These are phyloP conservation scores for Leccinellum luteum DNA, from an alignment of 768 basidiomycete species.

Conservation along the genomic window DNA sequence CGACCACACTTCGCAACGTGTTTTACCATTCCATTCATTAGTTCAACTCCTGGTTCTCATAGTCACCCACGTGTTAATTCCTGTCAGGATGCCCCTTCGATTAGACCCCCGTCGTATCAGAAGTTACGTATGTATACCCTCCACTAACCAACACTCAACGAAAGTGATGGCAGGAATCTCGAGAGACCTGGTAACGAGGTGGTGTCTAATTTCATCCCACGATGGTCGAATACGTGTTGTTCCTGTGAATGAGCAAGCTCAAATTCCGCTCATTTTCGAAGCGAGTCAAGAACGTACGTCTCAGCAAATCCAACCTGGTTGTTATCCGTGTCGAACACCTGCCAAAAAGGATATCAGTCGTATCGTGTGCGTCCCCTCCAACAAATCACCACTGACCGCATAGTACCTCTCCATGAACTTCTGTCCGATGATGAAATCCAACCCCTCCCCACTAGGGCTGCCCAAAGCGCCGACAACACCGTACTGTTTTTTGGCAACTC, in stretches of 20 bases:
- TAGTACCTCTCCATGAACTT: neutral
- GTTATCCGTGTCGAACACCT: neutral
- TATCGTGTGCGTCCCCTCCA: neutral
- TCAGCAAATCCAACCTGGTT: neutral
- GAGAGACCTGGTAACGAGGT: neutral
- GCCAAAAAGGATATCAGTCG: neutral
- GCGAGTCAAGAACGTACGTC: neutral
- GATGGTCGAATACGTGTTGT: neutral
- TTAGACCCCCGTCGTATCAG: too few relatives aligned
- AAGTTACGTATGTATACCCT: neutral
- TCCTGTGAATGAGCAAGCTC: neutral
- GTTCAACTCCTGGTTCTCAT: neutral
- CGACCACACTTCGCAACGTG: too few relatives aligned
- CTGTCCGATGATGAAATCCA: neutral
- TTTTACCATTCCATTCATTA: too few relatives aligned
- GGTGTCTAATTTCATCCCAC: neutral
- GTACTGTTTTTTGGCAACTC: neutral
- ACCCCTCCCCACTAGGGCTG: neutral
- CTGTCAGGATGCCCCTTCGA: neutral
- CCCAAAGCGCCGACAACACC: neutral
- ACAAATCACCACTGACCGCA: neutral
- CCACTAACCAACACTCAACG: constrained; percentile 5
- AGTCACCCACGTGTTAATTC: neutral
- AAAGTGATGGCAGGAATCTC: neutral
- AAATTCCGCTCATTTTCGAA: neutral